Base-by-base conservation (phyloP, 805 yeast genomes). In the Barnettozyma vustinii region DNA sequence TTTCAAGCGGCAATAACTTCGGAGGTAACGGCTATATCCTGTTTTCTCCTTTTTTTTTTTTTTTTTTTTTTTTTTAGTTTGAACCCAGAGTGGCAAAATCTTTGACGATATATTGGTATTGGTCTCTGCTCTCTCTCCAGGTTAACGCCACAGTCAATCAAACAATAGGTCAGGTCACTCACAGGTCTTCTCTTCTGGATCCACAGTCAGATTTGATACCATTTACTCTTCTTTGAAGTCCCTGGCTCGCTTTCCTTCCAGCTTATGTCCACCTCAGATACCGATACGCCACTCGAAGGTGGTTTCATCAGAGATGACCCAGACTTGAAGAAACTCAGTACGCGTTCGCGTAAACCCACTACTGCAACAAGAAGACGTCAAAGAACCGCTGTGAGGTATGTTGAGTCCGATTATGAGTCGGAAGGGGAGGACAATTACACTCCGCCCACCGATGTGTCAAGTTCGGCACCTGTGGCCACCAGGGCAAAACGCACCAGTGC, bases 261-360 rank as follows among this genome's bases (percentile, higher is more conserved):
- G 16, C 39, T 36, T 36, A 23, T 39, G 42, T 39, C 27, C 42
- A 4, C 27, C 18, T 25, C 57, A 2, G 62, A 56, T n/a, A 58
- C 60, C 39, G 62, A 58, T 40, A 25, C 47, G 15, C 58, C 62
- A 21, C 46, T 51, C 15, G 54, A 51, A 18, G 64, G 65, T 16
- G 65, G 65, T 1, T 61, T 61, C 42, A 56, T 61, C 39, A 48
- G 45, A 44, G 59, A 59, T 42, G 64, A 61, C 45, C 61, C 62
- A 2, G 63, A 55, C 25, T 49, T 57, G 15, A 56, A 57, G 48
- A 43, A 30, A 15, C 33, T n/a, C 33, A 30, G 16, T 13, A 30
- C 33, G 6, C 33, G 33, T 7, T 30, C 33, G 6, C 4, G 33
- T 26, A 10, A n/a, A 30, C 5, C 15, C n/a, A 5, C 16, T 5